Evolutionary conservation across 2,329 filamentous ascomycete species (phyloP).

Genomic region (Cytospora paraplurivora): DNA sequence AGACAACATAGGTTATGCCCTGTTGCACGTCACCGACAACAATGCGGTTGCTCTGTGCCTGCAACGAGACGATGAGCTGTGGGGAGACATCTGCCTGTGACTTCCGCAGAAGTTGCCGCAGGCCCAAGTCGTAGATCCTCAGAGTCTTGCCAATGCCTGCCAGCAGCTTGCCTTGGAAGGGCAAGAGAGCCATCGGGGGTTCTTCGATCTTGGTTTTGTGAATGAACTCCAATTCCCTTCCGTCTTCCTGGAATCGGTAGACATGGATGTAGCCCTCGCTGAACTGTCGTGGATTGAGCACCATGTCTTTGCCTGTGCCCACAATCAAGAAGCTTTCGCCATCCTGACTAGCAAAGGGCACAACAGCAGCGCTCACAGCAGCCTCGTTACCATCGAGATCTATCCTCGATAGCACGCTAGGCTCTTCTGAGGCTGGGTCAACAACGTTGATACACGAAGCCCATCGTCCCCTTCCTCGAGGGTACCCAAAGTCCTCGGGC

Average conservation of each 20-base stretch:
- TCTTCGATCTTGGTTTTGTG: slow-evolving; percentile 94
- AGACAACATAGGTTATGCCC: slow-evolving; percentile 87
- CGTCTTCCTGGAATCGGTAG: slow-evolving; percentile 85
- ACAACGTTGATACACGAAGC: slow-evolving; percentile 93
- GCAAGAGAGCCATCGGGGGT: slow-evolving; percentile 84
- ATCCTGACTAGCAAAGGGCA: slow-evolving; percentile 85
- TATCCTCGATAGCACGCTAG: slow-evolving; percentile 70
- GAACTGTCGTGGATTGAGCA: slow-evolving; percentile 73
- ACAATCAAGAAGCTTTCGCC: slow-evolving; percentile 91
- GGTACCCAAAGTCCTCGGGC: slow-evolving; percentile 85
- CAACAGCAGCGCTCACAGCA: slow-evolving; percentile 80
- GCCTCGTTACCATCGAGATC: slow-evolving; percentile 90
- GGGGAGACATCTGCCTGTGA: slow-evolving; percentile 78
- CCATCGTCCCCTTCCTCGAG: slow-evolving; percentile 83
- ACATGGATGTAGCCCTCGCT: slow-evolving; percentile 86
- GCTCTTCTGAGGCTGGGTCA: slow-evolving; percentile 76
- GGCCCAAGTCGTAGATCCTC: slow-evolving; percentile 88
- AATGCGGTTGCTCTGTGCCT: slow-evolving; percentile 89
- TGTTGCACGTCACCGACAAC: slow-evolving; percentile 92
- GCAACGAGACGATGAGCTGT: slow-evolving; percentile 83
- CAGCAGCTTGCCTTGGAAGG: slow-evolving; percentile 87
- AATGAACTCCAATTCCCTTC: slow-evolving; percentile 88
- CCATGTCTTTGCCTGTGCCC: slow-evolving; percentile 89
- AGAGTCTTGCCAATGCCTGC: slow-evolving; percentile 84
- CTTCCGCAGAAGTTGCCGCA: slow-evolving; percentile 91